Percentiles rank a stretch among this genome's conserved stretches.
Evolutionary conservation across 768 basidiomycete species (phyloP).

Genomic region (Rhodotorula graminis): DNA sequence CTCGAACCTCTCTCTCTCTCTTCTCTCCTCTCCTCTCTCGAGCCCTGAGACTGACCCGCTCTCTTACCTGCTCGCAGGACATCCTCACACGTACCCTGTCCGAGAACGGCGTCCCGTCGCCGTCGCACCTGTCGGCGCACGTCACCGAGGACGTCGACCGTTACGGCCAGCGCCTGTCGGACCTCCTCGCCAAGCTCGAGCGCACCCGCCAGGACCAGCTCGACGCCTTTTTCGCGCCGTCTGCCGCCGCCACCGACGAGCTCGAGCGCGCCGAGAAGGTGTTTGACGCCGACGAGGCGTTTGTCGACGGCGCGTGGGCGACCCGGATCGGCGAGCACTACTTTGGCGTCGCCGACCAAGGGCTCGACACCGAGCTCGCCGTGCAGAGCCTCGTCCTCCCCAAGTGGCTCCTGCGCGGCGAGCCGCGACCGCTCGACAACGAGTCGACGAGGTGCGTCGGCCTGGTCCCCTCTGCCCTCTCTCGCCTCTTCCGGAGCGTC

Average conservation of each 20-base stretch:
- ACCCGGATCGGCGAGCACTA: slow-evolving; percentile 88
- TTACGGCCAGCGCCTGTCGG: slow-evolving; percentile 67
- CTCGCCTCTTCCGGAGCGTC: rapidly evolving
- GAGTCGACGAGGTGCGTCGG: neutral
- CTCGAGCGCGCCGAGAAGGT: slow-evolving; percentile 57
- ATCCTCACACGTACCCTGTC: slow-evolving; percentile 86
- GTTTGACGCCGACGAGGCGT: slow-evolving; percentile 47
- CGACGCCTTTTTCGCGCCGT: slow-evolving; percentile 39
- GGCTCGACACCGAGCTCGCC: slow-evolving; percentile 79
- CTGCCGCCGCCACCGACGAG: slow-evolving; percentile 37
- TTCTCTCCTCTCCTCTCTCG: no score
- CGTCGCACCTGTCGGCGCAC: slow-evolving; percentile 77
- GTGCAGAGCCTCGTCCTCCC: slow-evolving; percentile 73
- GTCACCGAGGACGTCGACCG: slow-evolving; percentile 82
- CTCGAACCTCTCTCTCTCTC: neutral
- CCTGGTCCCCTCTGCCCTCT: neutral
- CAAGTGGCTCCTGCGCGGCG: slow-evolving; percentile 60
- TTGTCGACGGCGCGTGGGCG: slow-evolving; percentile 71
- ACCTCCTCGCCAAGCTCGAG: slow-evolving; percentile 80
- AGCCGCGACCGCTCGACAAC: slow-evolving; percentile 49
- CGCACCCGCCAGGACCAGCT: slow-evolving; percentile 77
- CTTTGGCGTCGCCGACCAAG: slow-evolving; percentile 77
- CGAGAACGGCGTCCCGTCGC: slow-evolving; percentile 73
- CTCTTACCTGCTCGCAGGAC: slow-evolving; percentile 58
- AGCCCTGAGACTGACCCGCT: no score